Conservation (phyloP, 345 rosid species). For the Lepidium aucheri region DNA sequence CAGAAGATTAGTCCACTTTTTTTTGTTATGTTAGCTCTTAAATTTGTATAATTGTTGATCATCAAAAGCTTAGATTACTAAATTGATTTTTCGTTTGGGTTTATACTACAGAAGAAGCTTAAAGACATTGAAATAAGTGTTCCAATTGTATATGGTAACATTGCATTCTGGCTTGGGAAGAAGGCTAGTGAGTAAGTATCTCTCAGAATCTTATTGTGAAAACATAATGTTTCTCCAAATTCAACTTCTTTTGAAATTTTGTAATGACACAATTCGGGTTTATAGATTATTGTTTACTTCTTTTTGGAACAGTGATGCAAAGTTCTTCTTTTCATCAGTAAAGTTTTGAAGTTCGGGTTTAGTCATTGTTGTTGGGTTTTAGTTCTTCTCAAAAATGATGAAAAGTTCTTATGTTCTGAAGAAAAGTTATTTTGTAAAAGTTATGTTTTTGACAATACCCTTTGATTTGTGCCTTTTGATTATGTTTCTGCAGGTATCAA, state of each 20-base stretch:
- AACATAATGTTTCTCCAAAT: background rate
- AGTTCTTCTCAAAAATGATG: background rate
- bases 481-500: constrained; percentile 36
- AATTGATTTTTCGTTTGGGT: background rate
- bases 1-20: background rate
- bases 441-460: background rate
- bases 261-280: background rate
- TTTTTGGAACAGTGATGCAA: background rate
- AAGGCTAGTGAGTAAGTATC: constrained; percentile 71
- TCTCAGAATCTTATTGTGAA: background rate
- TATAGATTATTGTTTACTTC: background rate
- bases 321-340: background rate
- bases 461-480: background rate
- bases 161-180: constrained; percentile 79
- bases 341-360: background rate
- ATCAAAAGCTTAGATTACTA: background rate
- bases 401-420: background rate
- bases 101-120: constrained; percentile 47
- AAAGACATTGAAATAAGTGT: constrained; percentile 65
- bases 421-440: background rate
- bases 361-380: background rate
- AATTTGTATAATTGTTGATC: background rate
- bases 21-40: background rate
- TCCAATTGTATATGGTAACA: constrained; percentile 66
- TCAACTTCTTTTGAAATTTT: background rate